A percentile compares a stretch with the other conserved stretches of the same genome.
phyloP scores from a whole-genome alignment of 495 filamentous ascomycete species.

The Talaromyces trachyspermus region DNA sequence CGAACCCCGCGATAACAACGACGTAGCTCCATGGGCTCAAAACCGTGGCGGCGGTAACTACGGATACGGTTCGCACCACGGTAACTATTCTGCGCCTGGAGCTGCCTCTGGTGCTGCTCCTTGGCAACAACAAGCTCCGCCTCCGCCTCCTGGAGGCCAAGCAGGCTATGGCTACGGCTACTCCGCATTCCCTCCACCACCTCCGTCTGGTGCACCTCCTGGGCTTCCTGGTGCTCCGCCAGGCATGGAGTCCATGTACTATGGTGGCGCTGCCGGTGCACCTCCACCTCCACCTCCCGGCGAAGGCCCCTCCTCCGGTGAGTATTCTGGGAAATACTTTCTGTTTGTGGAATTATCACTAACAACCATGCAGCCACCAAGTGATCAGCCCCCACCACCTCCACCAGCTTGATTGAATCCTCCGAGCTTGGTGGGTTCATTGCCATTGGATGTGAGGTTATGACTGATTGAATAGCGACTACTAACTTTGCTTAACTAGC shows the following conservation, averaged over 20 bases:
- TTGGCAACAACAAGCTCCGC: constrained; percentile 59
- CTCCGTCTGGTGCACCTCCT: constrained; percentile 49
- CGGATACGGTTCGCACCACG: constrained; percentile 37
- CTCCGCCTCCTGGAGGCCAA: constrained; percentile 41
- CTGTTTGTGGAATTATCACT: constrained; percentile 9
- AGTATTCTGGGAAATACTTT: constrained; percentile 12
- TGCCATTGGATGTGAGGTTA: neutral
- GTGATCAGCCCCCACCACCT: constrained; percentile 66
- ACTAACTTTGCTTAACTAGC: constrained; percentile 6
- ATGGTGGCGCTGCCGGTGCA: constrained; percentile 45
- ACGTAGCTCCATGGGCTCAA: constrained; percentile 48
- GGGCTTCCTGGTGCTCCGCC: constrained; percentile 66
- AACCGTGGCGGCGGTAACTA: constrained; percentile 43
- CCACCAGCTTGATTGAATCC: constrained; percentile 33
- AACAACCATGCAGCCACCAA: constrained; percentile 44
- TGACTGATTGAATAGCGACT: neutral
- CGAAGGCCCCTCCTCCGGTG: constrained; percentile 61
- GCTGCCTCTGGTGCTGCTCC: constrained; percentile 53
- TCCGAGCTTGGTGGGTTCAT: neutral
- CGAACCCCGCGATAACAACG: constrained; percentile 35
- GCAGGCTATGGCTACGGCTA: constrained; percentile 50
- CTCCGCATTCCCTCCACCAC: constrained; percentile 46
- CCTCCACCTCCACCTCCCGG: constrained; percentile 48
- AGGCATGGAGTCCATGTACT: constrained; percentile 61
- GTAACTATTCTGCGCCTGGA: constrained; percentile 19